Evolutionary conservation across 257 asterid species (phyloP).

Genomic region (Mentha longifolia): DNA sequence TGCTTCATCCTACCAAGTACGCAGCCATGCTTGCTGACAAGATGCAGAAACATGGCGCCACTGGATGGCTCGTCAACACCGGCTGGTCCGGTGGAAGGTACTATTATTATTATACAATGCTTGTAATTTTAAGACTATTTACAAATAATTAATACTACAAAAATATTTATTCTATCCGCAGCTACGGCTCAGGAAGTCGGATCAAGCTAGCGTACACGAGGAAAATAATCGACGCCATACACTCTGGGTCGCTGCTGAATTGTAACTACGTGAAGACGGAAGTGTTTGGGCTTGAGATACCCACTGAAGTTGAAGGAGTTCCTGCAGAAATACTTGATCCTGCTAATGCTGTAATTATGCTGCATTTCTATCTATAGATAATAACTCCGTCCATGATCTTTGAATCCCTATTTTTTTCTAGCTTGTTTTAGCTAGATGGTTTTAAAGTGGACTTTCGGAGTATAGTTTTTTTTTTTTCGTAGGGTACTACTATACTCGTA

Average conservation of each 20-base stretch:
- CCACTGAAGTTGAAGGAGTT: conserved; percentile 71
- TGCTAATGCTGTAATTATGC: conserved; percentile 60
- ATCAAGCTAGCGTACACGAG: conserved; percentile 87
- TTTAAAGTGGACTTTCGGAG: neutral
- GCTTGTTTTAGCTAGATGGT: no score
- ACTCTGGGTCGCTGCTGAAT: conserved; percentile 65
- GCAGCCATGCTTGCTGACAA: conserved; percentile 93
- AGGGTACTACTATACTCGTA: no score
- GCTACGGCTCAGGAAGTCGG: conserved; percentile 83
- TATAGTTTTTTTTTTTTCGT: neutral
- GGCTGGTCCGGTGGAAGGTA: conserved; percentile 99
- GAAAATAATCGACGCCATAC: conserved; percentile 89
- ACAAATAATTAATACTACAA: neutral
- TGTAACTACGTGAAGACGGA: conserved; percentile 70
- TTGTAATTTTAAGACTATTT: neutral
- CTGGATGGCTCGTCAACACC: conserved; percentile 94
- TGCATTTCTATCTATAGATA: conserved; percentile 5
- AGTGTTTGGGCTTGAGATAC: conserved; percentile 78
- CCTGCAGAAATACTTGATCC: conserved; percentile 87
- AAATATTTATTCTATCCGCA: conserved; percentile 28
- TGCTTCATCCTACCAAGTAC: conserved; percentile 90
- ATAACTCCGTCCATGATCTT: no score
- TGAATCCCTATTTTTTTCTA: no score
- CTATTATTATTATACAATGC: neutral
- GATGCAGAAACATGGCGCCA: conserved; percentile 84